A percentile compares a stretch with the other conserved stretches of the same genome.
Evolutionary conservation across 176 grass and related monocot species (phyloP).

Genomic region (Aegilops tauschii): DNA sequence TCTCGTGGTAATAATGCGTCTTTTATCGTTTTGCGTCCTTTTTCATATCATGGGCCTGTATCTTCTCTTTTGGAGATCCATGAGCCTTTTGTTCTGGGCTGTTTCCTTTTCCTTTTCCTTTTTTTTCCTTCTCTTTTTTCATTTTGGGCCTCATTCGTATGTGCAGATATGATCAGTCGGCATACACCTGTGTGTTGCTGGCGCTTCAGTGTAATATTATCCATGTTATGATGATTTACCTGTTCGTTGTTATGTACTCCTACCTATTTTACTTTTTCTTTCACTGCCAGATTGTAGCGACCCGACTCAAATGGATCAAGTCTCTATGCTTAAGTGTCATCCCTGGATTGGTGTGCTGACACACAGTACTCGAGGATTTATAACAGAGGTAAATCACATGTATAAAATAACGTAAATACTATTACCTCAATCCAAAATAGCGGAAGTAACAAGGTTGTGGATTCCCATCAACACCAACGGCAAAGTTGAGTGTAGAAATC

Average conservation of each 20-base stretch:
- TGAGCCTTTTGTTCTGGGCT: conserved; percentile 8
- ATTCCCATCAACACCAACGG: too few relatives aligned
- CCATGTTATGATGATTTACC: background rate
- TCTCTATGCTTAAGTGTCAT: too few relatives aligned
- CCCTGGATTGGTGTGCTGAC: too few relatives aligned
- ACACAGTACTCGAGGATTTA: too few relatives aligned
- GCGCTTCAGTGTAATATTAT: conserved; percentile 55
- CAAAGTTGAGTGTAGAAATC: too few relatives aligned
- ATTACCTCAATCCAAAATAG: too few relatives aligned
- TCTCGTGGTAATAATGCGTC: conserved; percentile 22
- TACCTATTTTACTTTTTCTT: background rate
- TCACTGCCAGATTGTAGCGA: too few relatives aligned
- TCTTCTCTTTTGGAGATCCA: conserved; percentile 11
- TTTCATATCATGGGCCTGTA: conserved; percentile 21
- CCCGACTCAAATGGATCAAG: too few relatives aligned
- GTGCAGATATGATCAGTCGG: conserved; percentile 37
- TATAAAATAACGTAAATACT: too few relatives aligned
- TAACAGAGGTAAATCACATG: too few relatives aligned
- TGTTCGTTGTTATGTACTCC: background rate
- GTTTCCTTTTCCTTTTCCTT: background rate
- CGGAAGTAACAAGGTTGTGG: too few relatives aligned
- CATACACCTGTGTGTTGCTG: conserved; percentile 38
- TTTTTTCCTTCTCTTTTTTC: background rate
- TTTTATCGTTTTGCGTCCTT: background rate
- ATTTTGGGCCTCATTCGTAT: background rate